phyloP scores from a whole-genome alignment of 2,329 filamentous ascomycete species.

The Pleurostoma richardsiae region DNA sequence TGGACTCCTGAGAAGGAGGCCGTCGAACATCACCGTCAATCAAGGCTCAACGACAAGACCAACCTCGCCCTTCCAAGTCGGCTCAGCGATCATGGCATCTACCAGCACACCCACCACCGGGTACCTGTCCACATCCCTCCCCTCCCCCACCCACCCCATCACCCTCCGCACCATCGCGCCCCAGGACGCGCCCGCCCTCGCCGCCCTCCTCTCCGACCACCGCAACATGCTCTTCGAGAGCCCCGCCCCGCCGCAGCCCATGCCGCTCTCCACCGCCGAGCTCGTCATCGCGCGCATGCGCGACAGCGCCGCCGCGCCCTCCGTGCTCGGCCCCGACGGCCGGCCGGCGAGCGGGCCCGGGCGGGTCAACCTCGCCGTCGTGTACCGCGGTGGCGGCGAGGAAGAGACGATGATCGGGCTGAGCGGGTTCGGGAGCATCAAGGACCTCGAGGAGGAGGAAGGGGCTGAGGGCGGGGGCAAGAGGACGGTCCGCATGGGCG shows the following conservation, averaged over 20 bases:
- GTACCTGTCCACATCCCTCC: slow-evolving; percentile 16
- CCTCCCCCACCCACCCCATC: slow-evolving; percentile 15
- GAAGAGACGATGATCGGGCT: slow-evolving; percentile 15
- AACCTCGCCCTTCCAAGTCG: background rate
- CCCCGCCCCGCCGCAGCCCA: slow-evolving; percentile 10
- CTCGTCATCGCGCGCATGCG: slow-evolving; percentile 13
- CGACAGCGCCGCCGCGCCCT: slow-evolving; percentile 17
- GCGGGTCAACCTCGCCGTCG: slow-evolving; percentile 18
- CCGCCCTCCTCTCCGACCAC: slow-evolving; percentile 17
- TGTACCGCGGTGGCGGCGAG: slow-evolving; percentile 5
- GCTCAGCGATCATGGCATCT: background rate
- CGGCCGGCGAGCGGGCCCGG: slow-evolving; percentile 13
- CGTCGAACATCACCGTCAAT: too few relatives aligned
- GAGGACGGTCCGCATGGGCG: slow-evolving; percentile 13
- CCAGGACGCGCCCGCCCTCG: slow-evolving; percentile 12
- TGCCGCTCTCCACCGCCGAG: slow-evolving; percentile 10
- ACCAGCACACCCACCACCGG: background rate
- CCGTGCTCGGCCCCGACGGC: slow-evolving; percentile 9
- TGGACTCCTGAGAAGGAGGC: too few relatives aligned
- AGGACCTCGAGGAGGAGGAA: slow-evolving; percentile 11
- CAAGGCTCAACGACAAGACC: too few relatives aligned
- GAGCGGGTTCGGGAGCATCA: slow-evolving; percentile 21
- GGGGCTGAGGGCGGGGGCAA: slow-evolving; percentile 4
- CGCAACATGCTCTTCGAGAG: slow-evolving; percentile 5
- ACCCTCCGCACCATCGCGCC: slow-evolving; percentile 16